Conservation (phyloP, 352 stramenopile species). For the Phytophthora ramorum region DNA sequence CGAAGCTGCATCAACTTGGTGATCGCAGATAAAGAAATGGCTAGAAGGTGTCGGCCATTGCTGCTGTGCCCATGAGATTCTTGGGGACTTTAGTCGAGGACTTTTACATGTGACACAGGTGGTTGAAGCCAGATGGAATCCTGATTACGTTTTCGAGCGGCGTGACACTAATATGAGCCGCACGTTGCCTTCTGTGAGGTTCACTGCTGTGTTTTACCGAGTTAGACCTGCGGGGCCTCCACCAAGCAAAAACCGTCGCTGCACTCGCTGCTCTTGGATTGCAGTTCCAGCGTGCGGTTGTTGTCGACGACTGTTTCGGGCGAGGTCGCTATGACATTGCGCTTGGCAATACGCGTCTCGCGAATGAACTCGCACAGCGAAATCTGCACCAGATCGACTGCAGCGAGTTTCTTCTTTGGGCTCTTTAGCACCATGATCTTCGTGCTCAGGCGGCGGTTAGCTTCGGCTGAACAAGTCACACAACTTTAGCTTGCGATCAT, state of each 20-base stretch:
- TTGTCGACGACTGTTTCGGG: constrained; percentile 36
- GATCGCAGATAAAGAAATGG: background rate
- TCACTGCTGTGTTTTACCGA: background rate
- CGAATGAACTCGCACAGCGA: constrained; percentile 84
- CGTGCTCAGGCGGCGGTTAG: constrained; percentile 70
- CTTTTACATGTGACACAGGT: constrained; percentile 7
- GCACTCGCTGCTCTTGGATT: constrained; percentile 82
- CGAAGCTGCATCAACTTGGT: background rate
- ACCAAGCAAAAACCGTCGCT: constrained; percentile 83
- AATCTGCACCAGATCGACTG: constrained; percentile 57
- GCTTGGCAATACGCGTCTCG: constrained; percentile 63
- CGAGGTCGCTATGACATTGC: constrained; percentile 24
- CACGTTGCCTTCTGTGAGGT: constrained; percentile 16
- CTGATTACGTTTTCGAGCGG: constrained; percentile 25
- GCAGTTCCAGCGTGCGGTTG: constrained; percentile 46
- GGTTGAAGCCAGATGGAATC: constrained; percentile 31
- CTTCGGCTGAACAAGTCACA: constrained; percentile 53
- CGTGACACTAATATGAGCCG: constrained; percentile 10
- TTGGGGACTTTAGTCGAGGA: constrained; percentile 2
- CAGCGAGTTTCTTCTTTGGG: constrained; percentile 56
- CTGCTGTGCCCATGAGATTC: background rate
- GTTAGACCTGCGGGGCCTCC: constrained; percentile 71
- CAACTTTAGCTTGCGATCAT: constrained; percentile 16
- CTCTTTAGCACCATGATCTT: constrained; percentile 86
- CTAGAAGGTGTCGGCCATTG: no score